These are phyloP conservation scores for Macrocystidia cucumis DNA, from an alignment of 1,284 basidiomycete species.

Conservation along the genomic window DNA sequence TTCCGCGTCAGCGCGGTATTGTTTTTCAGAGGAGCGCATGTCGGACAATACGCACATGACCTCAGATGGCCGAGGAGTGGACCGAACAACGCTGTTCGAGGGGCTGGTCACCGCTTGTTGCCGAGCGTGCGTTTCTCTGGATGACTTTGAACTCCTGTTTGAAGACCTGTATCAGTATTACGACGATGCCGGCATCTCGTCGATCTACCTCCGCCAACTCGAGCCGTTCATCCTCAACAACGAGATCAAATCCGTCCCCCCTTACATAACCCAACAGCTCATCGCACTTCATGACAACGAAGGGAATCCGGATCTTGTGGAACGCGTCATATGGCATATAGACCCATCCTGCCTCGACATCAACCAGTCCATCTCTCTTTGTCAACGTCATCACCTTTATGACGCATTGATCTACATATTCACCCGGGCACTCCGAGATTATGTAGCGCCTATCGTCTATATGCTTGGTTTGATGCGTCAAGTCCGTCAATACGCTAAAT, in stretches of 20 bases:
- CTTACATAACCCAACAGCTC: constrained; percentile 82
- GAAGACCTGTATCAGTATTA: constrained; percentile 92
- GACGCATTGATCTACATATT: constrained; percentile 96
- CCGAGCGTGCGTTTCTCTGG: constrained; percentile 76
- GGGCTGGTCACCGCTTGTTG: constrained; percentile 79
- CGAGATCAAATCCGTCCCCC: constrained; percentile 70
- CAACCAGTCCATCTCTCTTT: constrained; percentile 87
- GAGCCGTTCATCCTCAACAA: constrained; percentile 82
- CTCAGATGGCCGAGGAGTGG: constrained; percentile 83
- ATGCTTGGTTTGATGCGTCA: constrained; percentile 73
- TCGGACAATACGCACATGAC: constrained; percentile 82
- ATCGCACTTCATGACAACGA: constrained; percentile 74
- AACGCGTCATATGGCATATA: constrained; percentile 94
- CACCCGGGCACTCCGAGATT: constrained; percentile 84
- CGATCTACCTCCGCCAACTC: constrained; percentile 83
- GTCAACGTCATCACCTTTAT: constrained; percentile 78
- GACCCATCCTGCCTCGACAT: constrained; percentile 89
- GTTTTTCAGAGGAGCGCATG: constrained; percentile 93
- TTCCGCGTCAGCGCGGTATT: constrained; percentile 81
- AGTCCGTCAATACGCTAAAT: constrained; percentile 45
- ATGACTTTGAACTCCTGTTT: constrained; percentile 82
- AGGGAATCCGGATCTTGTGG: constrained; percentile 69
- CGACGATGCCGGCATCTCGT: constrained; percentile 76
- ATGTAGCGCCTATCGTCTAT: constrained; percentile 84
- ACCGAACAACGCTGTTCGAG: constrained; percentile 87